Evolutionary conservation across 495 filamentous ascomycete genomes (phyloP), one percentile per base, ranked within the genome.

Genomic region (Diplogelasinospora grovesii): DNA sequence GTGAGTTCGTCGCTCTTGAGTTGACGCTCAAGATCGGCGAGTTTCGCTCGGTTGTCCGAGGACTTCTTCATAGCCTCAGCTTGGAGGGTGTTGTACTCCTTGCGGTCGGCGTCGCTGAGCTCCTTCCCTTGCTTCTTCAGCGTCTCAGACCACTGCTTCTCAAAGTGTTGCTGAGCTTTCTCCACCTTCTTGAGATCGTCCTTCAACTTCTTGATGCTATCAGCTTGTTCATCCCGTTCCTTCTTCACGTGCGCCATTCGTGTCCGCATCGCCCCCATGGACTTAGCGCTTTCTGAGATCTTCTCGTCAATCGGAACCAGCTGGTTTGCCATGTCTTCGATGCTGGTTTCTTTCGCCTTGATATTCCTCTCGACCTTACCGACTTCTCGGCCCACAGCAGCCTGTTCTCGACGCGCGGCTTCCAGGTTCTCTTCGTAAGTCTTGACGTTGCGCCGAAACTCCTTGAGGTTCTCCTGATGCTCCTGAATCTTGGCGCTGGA

Each of bases 391-490:
- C 72, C 75, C 13, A 86, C 82, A 39, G 82, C 79, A 1, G 85
- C 77, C 40, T 96, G 86, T 16, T 89, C 85, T 45, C 79, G 81
- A 53, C 86, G 86, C n/a, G 93, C 88, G 15, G 85, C 80, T 34
- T 95, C 87, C 8, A 96, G 74, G 39, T 75, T 79, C 49, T 74
- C 75, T 36, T 95, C 83, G 43, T 86, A 94, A 45, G 87, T 82
- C 48, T 93, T 85, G 3, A 95, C 82, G 8, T 82, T 83, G 14
- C 92, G 84, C 23, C 85, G 79, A 57, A 86, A 88, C 59, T 96
- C 92, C 59, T 95, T 96, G 2, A 97, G 75, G 46, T 99, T 89
- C 53, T 95, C 87, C 46, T 99, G 93, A 56, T 97, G 86, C 49
- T 83, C 85, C 55, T 90, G 83, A 38, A 97, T 99, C 50, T 93